Evolutionary conservation across 805 yeast species (phyloP).

Genomic region (Wickerhamomyces sydowiorum): DNA sequence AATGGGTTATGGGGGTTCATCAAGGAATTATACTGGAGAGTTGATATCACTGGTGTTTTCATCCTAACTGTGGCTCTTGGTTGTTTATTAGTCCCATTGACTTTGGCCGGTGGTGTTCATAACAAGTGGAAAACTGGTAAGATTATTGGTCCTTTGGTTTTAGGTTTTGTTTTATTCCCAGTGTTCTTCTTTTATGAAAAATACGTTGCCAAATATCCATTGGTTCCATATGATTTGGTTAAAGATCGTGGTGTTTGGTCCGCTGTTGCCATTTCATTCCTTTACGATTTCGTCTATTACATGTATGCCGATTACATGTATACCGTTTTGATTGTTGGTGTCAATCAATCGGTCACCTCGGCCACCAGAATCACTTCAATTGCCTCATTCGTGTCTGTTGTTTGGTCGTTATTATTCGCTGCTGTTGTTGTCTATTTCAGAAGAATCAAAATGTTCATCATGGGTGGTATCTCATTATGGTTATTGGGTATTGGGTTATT

Average conservation of each 20-base stretch:
- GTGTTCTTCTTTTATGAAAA: conserved; percentile 56
- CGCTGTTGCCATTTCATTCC: conserved; percentile 52
- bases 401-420: conserved; percentile 54
- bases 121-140: conserved; percentile 54
- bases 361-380: conserved; percentile 60
- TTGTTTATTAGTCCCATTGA: conserved; percentile 64
- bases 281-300: conserved; percentile 57
- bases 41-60: conserved; percentile 60
- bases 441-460: conserved; percentile 51
- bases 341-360: conserved; percentile 49
- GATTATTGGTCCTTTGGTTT: conserved; percentile 62
- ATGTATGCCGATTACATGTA: conserved; percentile 69
- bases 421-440: conserved; percentile 40
- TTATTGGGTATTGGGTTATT: conserved; percentile 54
- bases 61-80: conserved; percentile 53
- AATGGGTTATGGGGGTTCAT: conserved; percentile 30
- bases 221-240: conserved; percentile 52
- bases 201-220: conserved; percentile 51
- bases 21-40: conserved; percentile 49
- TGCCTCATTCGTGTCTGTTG: conserved; percentile 56
- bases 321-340: conserved; percentile 59
- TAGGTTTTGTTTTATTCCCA: conserved; percentile 60
- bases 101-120: conserved; percentile 63
- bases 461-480: conserved; percentile 57
- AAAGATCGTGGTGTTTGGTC: conserved; percentile 72